Base-by-base conservation (phyloP, 2,329 filamentous ascomycete genomes). In the Apiospora phragmitis region DNA sequence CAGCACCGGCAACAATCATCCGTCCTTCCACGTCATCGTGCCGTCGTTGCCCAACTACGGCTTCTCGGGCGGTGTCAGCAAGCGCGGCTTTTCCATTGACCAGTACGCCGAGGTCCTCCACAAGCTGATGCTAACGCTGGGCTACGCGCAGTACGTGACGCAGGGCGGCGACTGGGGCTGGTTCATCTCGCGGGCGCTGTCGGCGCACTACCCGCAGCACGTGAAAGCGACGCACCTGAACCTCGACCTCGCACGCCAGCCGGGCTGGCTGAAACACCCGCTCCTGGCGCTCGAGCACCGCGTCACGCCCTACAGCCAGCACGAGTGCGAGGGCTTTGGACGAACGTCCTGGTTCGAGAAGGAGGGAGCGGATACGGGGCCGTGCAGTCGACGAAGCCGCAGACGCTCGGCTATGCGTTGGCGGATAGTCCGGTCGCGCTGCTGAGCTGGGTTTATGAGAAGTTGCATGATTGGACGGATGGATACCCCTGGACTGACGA, bases 401-500 rank as follows among this genome's bases (percentile, higher is more conserved):
- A 93, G 62, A 95, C 93, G 0, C 76, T 94, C 0, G 90, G 90
- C 0, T 93, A 93, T 76, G 89, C 85, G 0, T 84, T 95, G 1
- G 84, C 88, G 0, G 92, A 94, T 77, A 90, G 87, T 5, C 93
- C 93, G 0, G 87, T 93, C 0, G 92, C 86, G 0, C 81, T 95
- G 5, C 83, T 95, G 0, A 89, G 91, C 0, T 95, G 93, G 93
- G 89, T 95, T 42, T 92, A 92, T 73, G 93, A 95, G 80, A 95
- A 95, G 78, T 81, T 95, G 29, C 87, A 90, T 71, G 90, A 92
- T 74, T 95, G 93, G 93, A 91, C 90, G 0, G 92, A 95, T 74
- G 76, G 73, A 0, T 94, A 94, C 76, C 82, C 87, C 0, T 95
- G 92, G 92, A 91, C 89, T 0, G 90, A 93, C 70, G 91, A 94